Evolutionary conservation across 164 flowering plant species (phyloP).

Genomic region (Vitis amurensis): DNA sequence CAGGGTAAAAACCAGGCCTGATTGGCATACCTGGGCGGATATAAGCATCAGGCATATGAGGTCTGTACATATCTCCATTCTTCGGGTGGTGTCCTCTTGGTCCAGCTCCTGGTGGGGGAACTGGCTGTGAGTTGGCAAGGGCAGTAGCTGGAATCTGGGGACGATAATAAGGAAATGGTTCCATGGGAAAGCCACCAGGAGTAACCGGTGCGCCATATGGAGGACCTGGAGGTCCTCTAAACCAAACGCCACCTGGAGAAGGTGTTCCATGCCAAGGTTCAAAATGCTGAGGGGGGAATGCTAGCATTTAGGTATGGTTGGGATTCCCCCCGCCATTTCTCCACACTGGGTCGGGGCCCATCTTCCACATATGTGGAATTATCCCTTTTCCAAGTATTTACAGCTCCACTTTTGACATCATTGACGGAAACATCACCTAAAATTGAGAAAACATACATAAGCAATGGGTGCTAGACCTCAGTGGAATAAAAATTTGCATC

Average conservation of each 20-base stretch:
- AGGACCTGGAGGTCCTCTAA: slow-evolving; percentile 74
- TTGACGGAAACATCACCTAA: slow-evolving; percentile 46
- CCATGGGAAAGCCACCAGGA: slow-evolving; percentile 80
- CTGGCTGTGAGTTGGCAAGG: slow-evolving; percentile 56
- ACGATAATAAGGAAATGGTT: slow-evolving; percentile 74
- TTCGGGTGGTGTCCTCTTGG: slow-evolving; percentile 65
- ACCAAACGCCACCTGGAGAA: slow-evolving; percentile 81
- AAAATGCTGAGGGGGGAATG: slow-evolving; percentile 63
- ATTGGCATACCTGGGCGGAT: slow-evolving; percentile 75
- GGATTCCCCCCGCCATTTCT: slow-evolving; percentile 72
- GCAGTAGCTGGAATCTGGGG: slow-evolving; percentile 63
- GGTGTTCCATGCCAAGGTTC: slow-evolving; percentile 79
- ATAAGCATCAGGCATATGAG: slow-evolving; percentile 69
- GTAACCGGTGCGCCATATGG: slow-evolving; percentile 65
- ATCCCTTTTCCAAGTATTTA: slow-evolving; percentile 61
- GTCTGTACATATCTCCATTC: slow-evolving; percentile 68
- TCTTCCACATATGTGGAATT: slow-evolving; percentile 41
- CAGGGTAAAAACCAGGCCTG: slow-evolving; percentile 83
- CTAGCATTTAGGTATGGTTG: slow-evolving; percentile 50
- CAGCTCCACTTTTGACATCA: slow-evolving; percentile 32
- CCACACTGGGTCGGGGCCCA: slow-evolving; percentile 50
- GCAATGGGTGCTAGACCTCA: not conserved
- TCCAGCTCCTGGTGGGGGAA: slow-evolving; percentile 55
- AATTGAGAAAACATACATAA: slow-evolving; percentile 3
- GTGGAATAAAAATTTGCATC: not conserved